A percentile compares a stretch with the other conserved stretches of the same genome.
Evolutionary conservation across 495 filamentous ascomycete species (phyloP).

Genomic region (Daldinia vernicosa): DNA sequence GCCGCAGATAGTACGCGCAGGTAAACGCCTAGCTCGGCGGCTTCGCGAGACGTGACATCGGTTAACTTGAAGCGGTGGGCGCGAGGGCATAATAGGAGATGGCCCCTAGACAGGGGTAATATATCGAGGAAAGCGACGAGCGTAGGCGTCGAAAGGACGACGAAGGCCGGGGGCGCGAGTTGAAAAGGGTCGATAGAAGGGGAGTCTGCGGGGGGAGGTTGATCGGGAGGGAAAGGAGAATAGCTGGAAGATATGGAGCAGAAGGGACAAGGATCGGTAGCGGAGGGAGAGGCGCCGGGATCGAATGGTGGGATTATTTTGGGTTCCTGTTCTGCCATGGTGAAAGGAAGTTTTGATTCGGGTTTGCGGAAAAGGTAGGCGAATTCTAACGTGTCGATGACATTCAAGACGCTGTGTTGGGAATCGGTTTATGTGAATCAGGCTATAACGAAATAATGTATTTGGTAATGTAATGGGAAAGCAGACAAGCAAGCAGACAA

Average conservation of each 20-base stretch:
- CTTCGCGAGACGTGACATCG: conserved; percentile 65
- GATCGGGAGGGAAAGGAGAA: conserved; percentile 55
- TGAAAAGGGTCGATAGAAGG: conserved; percentile 47
- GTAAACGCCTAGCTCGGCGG: conserved; percentile 72
- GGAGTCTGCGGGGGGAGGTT: conserved; percentile 46
- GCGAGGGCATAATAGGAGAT: conserved; percentile 79
- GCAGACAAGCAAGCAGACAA: not conserved
- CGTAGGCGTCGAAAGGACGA: conserved; percentile 76
- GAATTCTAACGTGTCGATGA: not conserved
- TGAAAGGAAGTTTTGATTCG: not conserved
- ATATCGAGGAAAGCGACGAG: conserved; percentile 91
- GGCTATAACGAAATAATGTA: no score
- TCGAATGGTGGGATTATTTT: conserved; percentile 38
- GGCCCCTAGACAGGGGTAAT: conserved; percentile 80
- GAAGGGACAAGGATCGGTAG: conserved; percentile 64
- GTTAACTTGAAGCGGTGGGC: conserved; percentile 74
- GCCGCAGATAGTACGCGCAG: conserved; percentile 78
- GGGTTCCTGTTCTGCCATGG: not conserved
- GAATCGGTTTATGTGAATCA: no score
- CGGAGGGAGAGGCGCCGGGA: conserved; percentile 37
- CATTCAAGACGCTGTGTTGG: no score
- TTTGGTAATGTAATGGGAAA: not conserved
- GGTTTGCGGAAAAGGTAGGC: not conserved
- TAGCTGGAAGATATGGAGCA: conserved; percentile 66
- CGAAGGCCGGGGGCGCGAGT: conserved; percentile 62